A percentile compares a stretch with the other conserved stretches of the same genome.
These are phyloP conservation scores for Millerozyma miso DNA, from an alignment of 805 yeast species.

Conservation along the genomic window DNA sequence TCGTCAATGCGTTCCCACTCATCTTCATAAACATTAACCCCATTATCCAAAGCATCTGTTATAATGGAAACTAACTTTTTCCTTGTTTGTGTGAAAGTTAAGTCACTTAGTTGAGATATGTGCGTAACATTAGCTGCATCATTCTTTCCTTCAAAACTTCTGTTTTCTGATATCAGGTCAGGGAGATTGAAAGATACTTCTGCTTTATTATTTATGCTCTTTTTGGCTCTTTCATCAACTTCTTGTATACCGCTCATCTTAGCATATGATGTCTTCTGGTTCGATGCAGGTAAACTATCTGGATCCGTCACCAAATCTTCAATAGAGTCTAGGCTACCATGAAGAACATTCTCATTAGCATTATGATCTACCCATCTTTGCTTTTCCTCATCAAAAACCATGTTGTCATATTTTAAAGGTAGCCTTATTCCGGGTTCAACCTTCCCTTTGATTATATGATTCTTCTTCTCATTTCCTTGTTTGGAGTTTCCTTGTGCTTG, in stretches of 20 bases:
- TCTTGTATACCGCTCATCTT: background rate
- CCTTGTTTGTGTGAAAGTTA: slow-evolving; percentile 47
- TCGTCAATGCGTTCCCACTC: slow-evolving; percentile 41
- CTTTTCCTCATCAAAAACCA: slow-evolving; percentile 28
- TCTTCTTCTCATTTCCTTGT: slow-evolving; percentile 3
- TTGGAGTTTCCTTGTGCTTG: slow-evolving; percentile 6
- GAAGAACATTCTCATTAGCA: slow-evolving; percentile 13
- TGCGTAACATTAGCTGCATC: slow-evolving; percentile 34
- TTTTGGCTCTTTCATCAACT: slow-evolving; percentile 6
- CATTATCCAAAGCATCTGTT: slow-evolving; percentile 36
- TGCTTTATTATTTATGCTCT: slow-evolving; percentile 13
- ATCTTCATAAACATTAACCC: slow-evolving; percentile 25
- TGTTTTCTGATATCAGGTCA: slow-evolving; percentile 11
- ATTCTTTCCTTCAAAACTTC: slow-evolving; percentile 1
- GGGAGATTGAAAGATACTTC: slow-evolving; percentile 43
- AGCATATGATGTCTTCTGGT: background rate
- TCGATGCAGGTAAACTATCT: background rate
- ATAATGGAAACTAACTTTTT: slow-evolving; percentile 41
- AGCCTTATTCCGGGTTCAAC: slow-evolving; percentile 31
- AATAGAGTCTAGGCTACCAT: slow-evolving; percentile 34
- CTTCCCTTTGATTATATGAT: slow-evolving; percentile 21
- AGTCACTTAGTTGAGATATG: slow-evolving; percentile 37
- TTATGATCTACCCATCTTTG: slow-evolving; percentile 25
- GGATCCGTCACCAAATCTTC: slow-evolving; percentile 26
- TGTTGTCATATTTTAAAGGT: slow-evolving; percentile 33